Evolutionary conservation across 2,329 filamentous ascomycete genomes (phyloP).

Genomic region (Microdochium bolleyi): DNA sequence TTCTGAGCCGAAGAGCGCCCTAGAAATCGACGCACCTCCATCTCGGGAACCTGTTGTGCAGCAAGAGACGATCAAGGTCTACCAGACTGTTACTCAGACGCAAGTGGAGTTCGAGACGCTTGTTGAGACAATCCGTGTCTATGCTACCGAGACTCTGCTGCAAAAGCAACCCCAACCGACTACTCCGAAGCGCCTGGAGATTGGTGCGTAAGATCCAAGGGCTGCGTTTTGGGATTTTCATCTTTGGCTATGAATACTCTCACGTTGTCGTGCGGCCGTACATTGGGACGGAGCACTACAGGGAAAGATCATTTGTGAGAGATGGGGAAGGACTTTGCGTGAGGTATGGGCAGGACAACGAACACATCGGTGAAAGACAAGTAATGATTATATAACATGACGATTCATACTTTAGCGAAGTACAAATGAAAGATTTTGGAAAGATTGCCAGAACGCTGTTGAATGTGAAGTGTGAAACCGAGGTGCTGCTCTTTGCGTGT

Average conservation of each 20-base stretch:
- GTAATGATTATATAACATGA: neutral
- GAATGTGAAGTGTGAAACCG: too few relatives aligned
- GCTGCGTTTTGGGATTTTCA: neutral
- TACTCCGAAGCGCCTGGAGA: neutral
- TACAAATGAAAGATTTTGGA: neutral
- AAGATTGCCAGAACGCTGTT: too few relatives aligned
- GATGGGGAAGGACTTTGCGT: too few relatives aligned
- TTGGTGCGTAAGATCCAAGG: neutral
- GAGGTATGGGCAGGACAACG: neutral
- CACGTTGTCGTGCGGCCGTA: neutral
- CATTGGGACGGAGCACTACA: neutral
- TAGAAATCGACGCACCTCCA: conserved; percentile 6
- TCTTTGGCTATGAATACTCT: neutral
- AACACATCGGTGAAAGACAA: neutral
- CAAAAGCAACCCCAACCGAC: neutral
- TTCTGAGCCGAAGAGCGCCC: conserved; percentile 13
- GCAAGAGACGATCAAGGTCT: conserved; percentile 20
- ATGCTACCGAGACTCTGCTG: neutral
- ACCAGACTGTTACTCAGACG: conserved; percentile 24
- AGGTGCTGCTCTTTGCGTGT: too few relatives aligned
- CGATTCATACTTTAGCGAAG: neutral
- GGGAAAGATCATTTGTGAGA: neutral
- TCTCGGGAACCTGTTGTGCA: conserved; percentile 16
- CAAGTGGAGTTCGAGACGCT: conserved; percentile 23
- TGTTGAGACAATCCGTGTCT: conserved; percentile 13